Evolutionary conservation across 1,284 basidiomycete species (phyloP).

Genomic region (Puccinia polysora): DNA sequence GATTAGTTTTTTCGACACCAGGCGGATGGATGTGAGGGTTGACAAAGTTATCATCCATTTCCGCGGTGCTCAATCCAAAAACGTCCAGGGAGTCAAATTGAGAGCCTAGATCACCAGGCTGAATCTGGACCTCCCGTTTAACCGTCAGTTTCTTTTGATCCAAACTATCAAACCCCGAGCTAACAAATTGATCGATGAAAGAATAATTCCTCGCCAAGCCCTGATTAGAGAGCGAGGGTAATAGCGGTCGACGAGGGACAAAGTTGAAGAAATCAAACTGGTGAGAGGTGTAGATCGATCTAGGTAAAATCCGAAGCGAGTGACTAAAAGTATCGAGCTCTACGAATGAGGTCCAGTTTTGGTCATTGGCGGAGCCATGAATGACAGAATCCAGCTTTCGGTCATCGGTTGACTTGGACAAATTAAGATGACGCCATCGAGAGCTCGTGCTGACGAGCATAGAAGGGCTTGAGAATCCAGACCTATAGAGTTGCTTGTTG

Average conservation of each 20-base stretch:
- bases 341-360: conserved; percentile 35
- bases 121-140: conserved; percentile 31
- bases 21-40: no score
- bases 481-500: conserved; percentile 2
- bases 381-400: background rate
- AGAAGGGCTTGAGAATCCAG: conserved; percentile 1
- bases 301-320: conserved; percentile 31
- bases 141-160: conserved; percentile 27
- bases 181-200: background rate
- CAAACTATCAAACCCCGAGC: background rate
- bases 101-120: conserved; percentile 30
- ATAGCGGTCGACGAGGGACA: background rate
- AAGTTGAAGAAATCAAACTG: conserved; percentile 42
- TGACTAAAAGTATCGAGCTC: conserved; percentile 41
- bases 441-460: no score
- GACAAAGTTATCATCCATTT: conserved; percentile 21
- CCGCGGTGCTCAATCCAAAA: background rate
- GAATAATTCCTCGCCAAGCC: background rate
- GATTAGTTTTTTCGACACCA: background rate
- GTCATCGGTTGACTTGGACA: background rate
- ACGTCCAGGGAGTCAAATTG: background rate
- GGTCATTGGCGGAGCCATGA: background rate
- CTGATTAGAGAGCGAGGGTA: background rate
- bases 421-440: background rate
- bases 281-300: conserved; percentile 36